Base-by-base conservation (phyloP, 2,329 filamentous ascomycete genomes). In the Aureobasidium uvarum region DNA sequence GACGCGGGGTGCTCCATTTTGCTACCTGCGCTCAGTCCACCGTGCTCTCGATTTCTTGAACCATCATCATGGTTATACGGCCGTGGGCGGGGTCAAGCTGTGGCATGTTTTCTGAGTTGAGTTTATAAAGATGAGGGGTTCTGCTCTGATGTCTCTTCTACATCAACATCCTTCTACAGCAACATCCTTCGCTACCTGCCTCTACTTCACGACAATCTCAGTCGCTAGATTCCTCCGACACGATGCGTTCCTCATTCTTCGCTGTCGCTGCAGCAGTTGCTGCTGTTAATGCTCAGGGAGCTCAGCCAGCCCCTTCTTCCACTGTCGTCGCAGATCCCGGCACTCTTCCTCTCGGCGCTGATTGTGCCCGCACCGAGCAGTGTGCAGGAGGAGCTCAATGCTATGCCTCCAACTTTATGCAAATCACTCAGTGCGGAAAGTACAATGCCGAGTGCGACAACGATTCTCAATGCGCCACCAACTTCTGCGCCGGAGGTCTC, bases 401-500 rank as follows among this genome's bases (percentile, higher is more conserved):
- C 68, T 72, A 48, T 18, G 69, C 65, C n/a, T 64, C 25, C 45
- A 72, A 52, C 25, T 63, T 60, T 2, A 60, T 64, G 16, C 66
- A 46, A 16, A 70, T 69, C 51, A 66, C 60, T 0, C n/a, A 38
- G 1, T 72, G 71, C 52, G 71, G 71, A 23, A 71, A 69, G n/a
- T 71, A 69, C 70, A 70, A 71, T 46, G 70, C 70, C 18, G 68
- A 51, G 1, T 72, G 71, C 66, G 65, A 43, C 1, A 54, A 20
- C 25, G 66, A 71, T 56, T 45, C 54, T 25, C 70, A 72, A 51
- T 72, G 71, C 48, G 71, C 70, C 1, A 68, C 55, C 68, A 72
- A 72, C 60, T 70, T 69, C 16, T 72, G 71, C 69, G 67, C 69
- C 51, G 66, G 68, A 16, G 70, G 70, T 2, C 55, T 72, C 33